Conservation (phyloP, 306 rosid species). For the Acmispon strigosus region DNA sequence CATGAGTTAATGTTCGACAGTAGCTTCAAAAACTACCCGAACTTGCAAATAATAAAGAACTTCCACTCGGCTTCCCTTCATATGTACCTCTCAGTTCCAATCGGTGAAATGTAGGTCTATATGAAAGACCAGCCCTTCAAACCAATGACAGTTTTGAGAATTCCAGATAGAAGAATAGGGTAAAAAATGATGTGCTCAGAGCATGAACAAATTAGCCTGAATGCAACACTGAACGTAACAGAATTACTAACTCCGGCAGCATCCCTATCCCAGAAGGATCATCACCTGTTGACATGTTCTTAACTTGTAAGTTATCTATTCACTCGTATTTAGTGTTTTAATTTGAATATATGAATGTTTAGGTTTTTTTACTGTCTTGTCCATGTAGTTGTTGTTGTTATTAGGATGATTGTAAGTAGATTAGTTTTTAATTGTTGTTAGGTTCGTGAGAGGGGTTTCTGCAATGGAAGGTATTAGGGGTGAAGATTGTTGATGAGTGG, state of each 20-base stretch:
- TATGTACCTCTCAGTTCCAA: neutral
- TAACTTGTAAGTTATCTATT: too few species aligned
- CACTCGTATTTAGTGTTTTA: too few species aligned
- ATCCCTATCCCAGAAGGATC: constrained; percentile 2
- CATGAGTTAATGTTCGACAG: neutral
- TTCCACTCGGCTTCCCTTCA: neutral
- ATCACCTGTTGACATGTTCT: constrained; percentile 7
- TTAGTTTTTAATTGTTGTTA: too few species aligned
- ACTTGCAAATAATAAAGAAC: neutral
- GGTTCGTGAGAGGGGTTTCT: too few species aligned
- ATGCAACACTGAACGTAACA: neutral
- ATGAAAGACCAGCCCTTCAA: neutral
- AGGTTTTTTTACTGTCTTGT: too few species aligned
- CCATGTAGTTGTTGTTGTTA: too few species aligned
- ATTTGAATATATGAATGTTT: too few species aligned
- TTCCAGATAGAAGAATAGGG: neutral
- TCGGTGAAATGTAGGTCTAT: neutral
- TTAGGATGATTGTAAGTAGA: too few species aligned
- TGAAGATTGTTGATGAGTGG: too few species aligned
- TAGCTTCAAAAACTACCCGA: neutral
- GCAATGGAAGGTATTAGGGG: too few species aligned
- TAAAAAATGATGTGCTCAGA: neutral
- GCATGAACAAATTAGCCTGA: neutral
- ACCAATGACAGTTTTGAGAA: neutral
- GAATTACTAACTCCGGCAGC: neutral